Evolutionary conservation across 2,329 filamentous ascomycete species (phyloP).

Genomic region (Oidium heveae): DNA sequence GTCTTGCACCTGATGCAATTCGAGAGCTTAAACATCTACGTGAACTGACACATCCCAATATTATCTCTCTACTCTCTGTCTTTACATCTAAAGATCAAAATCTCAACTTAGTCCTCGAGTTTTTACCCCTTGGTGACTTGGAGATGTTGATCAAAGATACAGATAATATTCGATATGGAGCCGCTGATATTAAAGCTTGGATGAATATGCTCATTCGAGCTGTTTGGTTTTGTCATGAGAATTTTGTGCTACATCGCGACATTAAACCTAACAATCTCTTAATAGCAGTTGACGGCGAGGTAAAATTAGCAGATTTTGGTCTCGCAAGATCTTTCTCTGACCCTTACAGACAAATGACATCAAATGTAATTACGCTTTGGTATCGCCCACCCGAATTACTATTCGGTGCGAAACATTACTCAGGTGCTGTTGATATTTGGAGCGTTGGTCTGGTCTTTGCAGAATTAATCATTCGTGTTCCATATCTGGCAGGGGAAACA

Average conservation of each 20-base stretch:
- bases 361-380: conserved; percentile 89
- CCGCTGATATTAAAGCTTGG: conserved; percentile 89
- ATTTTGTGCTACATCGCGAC: conserved; percentile 81
- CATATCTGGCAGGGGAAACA: conserved; percentile 60
- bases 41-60: conserved; percentile 83
- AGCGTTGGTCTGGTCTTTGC: conserved; percentile 81
- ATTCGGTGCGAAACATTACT: conserved; percentile 74
- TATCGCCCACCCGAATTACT: conserved; percentile 87
- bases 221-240: conserved; percentile 91
- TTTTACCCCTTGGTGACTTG: conserved; percentile 75
- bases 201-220: conserved; percentile 90
- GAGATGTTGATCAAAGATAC: conserved; percentile 83
- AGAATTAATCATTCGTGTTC: conserved; percentile 60
- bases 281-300: conserved; percentile 73
- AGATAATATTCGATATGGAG: conserved; percentile 52
- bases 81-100: conserved; percentile 95
- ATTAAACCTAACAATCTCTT: conserved; percentile 98
- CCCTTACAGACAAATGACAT: conserved; percentile 70
- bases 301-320: conserved; percentile 96
- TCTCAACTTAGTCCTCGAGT: conserved; percentile 85
- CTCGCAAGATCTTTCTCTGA: conserved; percentile 76
- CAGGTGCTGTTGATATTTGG: conserved; percentile 82
- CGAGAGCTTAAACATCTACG: conserved; percentile 90
- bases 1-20: conserved; percentile 80
- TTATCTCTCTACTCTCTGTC: conserved; percentile 76